Evolutionary conservation across 306 rosid genomes (phyloP).

Genomic region (Sesbania bispinosa): DNA sequence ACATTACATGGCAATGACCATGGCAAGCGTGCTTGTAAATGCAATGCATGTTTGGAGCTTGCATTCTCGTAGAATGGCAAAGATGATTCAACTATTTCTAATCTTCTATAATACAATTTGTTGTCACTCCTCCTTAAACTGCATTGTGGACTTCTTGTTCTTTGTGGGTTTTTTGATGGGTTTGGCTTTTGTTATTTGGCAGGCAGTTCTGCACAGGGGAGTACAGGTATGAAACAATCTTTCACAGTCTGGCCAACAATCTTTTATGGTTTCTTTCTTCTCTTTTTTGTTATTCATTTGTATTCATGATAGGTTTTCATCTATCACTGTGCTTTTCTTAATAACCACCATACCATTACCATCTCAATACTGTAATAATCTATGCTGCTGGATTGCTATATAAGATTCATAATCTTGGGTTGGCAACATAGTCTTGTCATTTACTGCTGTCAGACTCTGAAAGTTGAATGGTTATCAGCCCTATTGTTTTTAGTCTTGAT

Average conservation of each 20-base stretch:
- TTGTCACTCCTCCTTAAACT: slow-evolving; percentile 9
- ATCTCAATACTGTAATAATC: background rate
- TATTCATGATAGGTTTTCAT: slow-evolving; percentile 1
- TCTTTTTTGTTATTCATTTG: background rate
- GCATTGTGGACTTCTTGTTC: background rate
- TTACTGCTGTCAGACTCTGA: no score
- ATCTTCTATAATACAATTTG: background rate
- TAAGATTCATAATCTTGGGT: background rate
- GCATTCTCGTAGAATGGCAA: background rate
- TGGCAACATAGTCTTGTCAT: no score
- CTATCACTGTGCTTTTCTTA: background rate
- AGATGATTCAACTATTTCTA: background rate
- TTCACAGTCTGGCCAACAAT: background rate
- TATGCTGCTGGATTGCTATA: background rate
- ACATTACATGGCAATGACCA: background rate
- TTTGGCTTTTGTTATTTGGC: slow-evolving; percentile 25
- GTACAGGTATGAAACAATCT: slow-evolving; percentile 55
- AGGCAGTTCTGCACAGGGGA: slow-evolving; percentile 99
- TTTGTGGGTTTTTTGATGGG: background rate
- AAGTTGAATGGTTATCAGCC: no score
- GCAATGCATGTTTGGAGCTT: slow-evolving; percentile 4
- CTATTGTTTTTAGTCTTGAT: no score
- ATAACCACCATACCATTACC: background rate
- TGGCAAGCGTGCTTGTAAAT: background rate
- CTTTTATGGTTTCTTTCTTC: background rate